Evolutionary conservation across 108 stramenopile genomes (phyloP).

Genomic region (Nitzschia sp.): DNA sequence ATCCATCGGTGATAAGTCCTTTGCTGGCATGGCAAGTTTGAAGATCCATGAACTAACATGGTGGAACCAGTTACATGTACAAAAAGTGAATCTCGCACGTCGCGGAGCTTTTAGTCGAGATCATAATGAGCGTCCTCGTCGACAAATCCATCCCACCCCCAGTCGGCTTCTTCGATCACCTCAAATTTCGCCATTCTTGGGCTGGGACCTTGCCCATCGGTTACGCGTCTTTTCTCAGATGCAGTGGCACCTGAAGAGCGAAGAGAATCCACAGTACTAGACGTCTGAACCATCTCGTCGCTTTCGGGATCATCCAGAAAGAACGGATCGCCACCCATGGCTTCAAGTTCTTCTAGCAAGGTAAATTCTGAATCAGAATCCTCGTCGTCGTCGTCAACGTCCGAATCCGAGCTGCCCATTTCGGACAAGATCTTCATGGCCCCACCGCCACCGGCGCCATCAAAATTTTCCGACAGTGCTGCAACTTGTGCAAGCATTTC

Average conservation of each 20-base stretch:
- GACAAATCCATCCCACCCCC: conserved; percentile 43
- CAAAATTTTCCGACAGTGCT: background rate
- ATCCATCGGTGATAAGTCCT: no score
- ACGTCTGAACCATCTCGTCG: background rate
- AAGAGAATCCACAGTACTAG: background rate
- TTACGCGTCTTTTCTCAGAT: background rate
- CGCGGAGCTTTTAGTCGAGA: background rate
- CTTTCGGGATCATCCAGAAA: conserved; percentile 10
- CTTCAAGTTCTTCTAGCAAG: conserved; percentile 25
- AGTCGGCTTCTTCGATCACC: conserved; percentile 16
- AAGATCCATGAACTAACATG: no score
- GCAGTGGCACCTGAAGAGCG: background rate
- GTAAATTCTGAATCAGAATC: background rate
- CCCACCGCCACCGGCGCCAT: background rate
- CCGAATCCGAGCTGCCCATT: background rate
- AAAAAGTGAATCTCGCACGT: no score
- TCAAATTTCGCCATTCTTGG: background rate
- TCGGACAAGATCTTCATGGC: background rate
- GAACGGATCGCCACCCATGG: conserved; percentile 38
- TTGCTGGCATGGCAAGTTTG: no score
- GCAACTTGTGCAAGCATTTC: background rate
- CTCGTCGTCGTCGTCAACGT: conserved; percentile 11
- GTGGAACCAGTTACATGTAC: no score
- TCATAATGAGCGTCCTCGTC: conserved; percentile 40
- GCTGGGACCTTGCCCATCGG: background rate